Percentiles rank a stretch among this genome's conserved stretches.
Evolutionary conservation across 768 basidiomycete species (phyloP).

Genomic region (Austroboletus eburneus): DNA sequence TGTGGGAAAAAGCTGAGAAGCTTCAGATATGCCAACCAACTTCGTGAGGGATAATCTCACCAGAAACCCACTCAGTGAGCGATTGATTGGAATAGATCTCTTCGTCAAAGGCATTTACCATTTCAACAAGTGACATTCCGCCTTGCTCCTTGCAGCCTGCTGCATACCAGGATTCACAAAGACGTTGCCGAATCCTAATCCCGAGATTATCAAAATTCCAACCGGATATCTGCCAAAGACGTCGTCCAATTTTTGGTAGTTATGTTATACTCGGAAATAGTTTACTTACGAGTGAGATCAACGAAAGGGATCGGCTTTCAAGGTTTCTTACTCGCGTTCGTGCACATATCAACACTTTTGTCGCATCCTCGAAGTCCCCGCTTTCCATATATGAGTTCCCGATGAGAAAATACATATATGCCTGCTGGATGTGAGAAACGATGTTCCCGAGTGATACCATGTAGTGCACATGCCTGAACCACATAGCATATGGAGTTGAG

Average conservation of each 20-base stretch:
- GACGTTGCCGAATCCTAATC: background rate
- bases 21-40: background rate
- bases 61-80: background rate
- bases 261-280: too few relatives aligned
- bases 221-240: constrained; percentile 4
- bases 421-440: background rate
- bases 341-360: background rate
- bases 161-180: constrained; percentile 5
- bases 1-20: background rate
- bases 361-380: background rate
- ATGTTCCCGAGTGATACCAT: background rate
- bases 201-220: constrained; percentile 5
- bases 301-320: background rate
- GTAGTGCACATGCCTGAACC: background rate
- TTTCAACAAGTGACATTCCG: background rate
- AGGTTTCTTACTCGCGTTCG: background rate
- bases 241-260: too few relatives aligned
- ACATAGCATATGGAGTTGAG: background rate
- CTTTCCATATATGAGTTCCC: background rate
- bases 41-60: background rate
- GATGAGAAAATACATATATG: constrained; percentile 7
- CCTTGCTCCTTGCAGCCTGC: background rate
- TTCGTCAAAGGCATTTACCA: background rate
- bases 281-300: constrained; percentile 9
- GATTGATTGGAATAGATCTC: background rate